Evolutionary conservation across 1,284 basidiomycete genomes (phyloP).

Genomic region (Vanrija humicola): DNA sequence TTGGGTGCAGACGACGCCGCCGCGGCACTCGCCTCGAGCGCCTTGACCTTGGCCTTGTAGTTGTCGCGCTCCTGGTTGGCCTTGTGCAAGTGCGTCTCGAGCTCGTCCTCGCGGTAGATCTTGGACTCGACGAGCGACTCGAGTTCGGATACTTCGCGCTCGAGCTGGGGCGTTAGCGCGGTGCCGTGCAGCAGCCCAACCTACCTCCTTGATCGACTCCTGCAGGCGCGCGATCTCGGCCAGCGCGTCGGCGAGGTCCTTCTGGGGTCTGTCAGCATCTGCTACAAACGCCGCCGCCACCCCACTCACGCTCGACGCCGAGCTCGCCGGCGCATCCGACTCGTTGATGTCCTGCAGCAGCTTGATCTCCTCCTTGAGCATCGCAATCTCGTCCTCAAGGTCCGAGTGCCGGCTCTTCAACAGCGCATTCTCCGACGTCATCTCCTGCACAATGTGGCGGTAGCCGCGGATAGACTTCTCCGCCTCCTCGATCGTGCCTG

Average conservation of each 20-base stretch:
- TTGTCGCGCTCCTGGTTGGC: constrained; percentile 1
- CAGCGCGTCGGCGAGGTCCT: constrained; percentile 33
- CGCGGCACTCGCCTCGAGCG: neutral
- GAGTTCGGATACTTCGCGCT: constrained; percentile 84
- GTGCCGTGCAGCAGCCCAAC: neutral
- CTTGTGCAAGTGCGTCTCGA: constrained; percentile 72
- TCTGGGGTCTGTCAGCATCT: constrained; percentile 7
- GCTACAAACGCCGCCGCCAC: neutral
- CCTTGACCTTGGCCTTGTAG: neutral
- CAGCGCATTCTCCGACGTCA: constrained; percentile 74
- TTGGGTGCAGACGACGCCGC: neutral
- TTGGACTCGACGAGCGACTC: constrained; percentile 86
- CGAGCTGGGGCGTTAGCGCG: constrained; percentile 55
- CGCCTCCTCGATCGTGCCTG: constrained; percentile 28
- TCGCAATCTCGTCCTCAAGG: constrained; percentile 69
- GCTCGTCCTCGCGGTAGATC: constrained; percentile 91
- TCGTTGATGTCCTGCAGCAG: constrained; percentile 32
- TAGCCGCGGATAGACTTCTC: constrained; percentile 45
- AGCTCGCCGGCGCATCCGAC: constrained; percentile 1
- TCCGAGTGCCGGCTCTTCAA: constrained; percentile 64
- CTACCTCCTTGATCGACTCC: constrained; percentile 39
- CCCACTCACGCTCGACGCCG: no score
- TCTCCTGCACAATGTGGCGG: constrained; percentile 74
- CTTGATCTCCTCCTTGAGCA: constrained; percentile 53
- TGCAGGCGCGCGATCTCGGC: constrained; percentile 19